Evolutionary conservation across 1,284 basidiomycete genomes (phyloP).

Genomic region (Sporisorium iseilematis-ciliati): DNA sequence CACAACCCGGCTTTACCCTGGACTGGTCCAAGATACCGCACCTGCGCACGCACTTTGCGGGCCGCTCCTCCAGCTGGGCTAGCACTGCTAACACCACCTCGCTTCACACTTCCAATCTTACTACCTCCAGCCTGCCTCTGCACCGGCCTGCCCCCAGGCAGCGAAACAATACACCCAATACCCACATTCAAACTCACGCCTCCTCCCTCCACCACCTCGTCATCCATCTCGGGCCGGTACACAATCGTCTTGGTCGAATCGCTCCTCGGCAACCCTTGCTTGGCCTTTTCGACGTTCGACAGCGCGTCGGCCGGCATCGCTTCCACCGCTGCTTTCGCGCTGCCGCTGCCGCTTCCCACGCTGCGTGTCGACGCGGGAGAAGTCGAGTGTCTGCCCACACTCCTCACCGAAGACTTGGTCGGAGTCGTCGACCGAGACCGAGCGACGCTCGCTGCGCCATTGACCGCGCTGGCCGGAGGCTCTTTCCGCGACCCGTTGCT

Average conservation of each 20-base stretch:
- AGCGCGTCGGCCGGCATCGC: constrained; percentile 25
- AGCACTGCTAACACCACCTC: not conserved
- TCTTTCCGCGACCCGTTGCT: constrained; percentile 10
- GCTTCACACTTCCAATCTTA: not conserved
- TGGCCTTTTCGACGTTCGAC: constrained; percentile 12
- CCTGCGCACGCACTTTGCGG: constrained; percentile 37
- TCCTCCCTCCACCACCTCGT: not conserved
- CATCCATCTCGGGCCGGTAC: not conserved
- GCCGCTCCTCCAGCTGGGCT: not conserved
- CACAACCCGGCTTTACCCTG: constrained; percentile 30
- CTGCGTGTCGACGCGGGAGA: constrained; percentile 4
- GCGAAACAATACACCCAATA: constrained; percentile 52
- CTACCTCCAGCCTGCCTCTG: not conserved
- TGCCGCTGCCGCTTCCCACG: not conserved
- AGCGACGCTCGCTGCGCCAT: not conserved
- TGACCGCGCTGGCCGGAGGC: not conserved
- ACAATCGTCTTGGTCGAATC: constrained; percentile 23
- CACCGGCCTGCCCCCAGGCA: not conserved
- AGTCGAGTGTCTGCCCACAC: not conserved
- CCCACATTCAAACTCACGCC: constrained; percentile 28
- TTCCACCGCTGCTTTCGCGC: not conserved
- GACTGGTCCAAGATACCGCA: constrained; percentile 60
- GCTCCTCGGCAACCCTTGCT: constrained; percentile 1
- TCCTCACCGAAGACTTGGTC: constrained; percentile 4
- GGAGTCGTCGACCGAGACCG: constrained; percentile 10